Evolutionary conservation across 2,329 filamentous ascomycete species (phyloP).

Genomic region (Cercospora zeina): DNA sequence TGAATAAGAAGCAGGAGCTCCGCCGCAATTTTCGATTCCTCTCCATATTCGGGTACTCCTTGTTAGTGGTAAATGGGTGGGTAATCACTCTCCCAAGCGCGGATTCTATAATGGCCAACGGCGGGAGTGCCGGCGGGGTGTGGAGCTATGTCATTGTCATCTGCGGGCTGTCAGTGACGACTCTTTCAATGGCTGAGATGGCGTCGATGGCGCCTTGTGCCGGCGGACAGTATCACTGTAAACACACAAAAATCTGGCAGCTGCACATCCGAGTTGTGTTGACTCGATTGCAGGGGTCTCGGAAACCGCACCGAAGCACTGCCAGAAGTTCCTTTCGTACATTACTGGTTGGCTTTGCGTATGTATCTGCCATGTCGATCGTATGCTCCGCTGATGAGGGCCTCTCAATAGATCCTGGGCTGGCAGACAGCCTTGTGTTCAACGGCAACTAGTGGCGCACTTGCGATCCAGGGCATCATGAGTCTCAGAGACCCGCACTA

Average conservation of each 20-base stretch:
- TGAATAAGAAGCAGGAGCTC: conserved; percentile 30
- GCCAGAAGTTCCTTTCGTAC: conserved; percentile 34
- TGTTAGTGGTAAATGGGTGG: conserved; percentile 37
- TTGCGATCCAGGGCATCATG: conserved; percentile 24
- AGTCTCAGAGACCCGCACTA: conserved; percentile 21
- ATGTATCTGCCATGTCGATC: neutral
- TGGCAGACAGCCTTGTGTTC: conserved; percentile 9
- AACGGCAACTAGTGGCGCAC: neutral
- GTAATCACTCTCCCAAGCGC: conserved; percentile 25
- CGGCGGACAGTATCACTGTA: conserved; percentile 34
- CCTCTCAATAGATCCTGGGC: neutral
- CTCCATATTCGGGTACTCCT: conserved; percentile 35
- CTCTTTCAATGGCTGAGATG: conserved; percentile 32
- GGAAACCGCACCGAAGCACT: conserved; percentile 31
- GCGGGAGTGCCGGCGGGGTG: conserved; percentile 27
- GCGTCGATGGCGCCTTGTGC: conserved; percentile 35
- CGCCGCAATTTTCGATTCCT: conserved; percentile 28
- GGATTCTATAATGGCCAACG: conserved; percentile 24
- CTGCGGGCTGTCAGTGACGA: neutral
- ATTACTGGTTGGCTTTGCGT: conserved; percentile 24
- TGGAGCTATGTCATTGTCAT: conserved; percentile 30
- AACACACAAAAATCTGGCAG: neutral
- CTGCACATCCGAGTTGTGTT: neutral
- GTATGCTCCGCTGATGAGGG: neutral
- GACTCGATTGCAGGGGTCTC: conserved; percentile 32